Conservation (phyloP, 257 asterid genomes). For the Cynanchum wilfordii region DNA sequence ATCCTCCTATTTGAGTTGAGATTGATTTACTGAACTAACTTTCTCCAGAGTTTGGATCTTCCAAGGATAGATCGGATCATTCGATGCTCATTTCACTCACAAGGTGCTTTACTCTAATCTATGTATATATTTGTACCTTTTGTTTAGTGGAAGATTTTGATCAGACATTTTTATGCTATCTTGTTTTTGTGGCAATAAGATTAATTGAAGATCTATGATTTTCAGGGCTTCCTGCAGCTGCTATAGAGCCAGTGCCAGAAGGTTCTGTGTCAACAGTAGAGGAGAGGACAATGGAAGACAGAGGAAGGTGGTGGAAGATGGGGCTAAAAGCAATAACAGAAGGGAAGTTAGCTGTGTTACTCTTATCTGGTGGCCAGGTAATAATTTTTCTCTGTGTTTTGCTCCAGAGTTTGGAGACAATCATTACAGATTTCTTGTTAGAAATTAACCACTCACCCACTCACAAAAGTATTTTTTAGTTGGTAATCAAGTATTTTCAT, state of each 20-base stretch:
- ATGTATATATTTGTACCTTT: not conserved
- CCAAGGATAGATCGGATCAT: conserved; percentile 83
- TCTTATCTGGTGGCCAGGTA: conserved; percentile 98
- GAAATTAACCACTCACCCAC: not conserved
- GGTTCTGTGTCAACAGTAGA: conserved; percentile 75
- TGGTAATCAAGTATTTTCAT: not conserved
- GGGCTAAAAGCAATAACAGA: conserved; percentile 83
- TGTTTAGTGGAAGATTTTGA: not conserved
- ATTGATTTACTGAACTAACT: conserved; percentile 7
- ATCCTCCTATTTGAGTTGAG: not conserved
- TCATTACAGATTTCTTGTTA: not conserved
- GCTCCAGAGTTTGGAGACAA: conserved; percentile 1
- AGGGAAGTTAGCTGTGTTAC: conserved; percentile 84
- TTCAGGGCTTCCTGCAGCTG: conserved; percentile 70
- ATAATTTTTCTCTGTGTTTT: conserved; percentile 7
- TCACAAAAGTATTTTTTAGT: not conserved
- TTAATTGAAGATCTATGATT: conserved; percentile 9
- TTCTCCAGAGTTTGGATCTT: conserved; percentile 78
- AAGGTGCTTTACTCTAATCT: conserved; percentile 41
- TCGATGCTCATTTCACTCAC: conserved; percentile 76
- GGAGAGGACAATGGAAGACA: conserved; percentile 83
- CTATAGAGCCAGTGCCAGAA: conserved; percentile 85
- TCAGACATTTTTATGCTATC: not conserved
- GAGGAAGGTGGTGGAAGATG: conserved; percentile 92
- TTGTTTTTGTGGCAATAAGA: conserved; percentile 10